A percentile compares a stretch with the other conserved stretches of the same genome.
These are phyloP conservation scores for Tinospora cordifolia DNA, from an alignment of 164 flowering plant genomes.

Conservation along the genomic window DNA sequence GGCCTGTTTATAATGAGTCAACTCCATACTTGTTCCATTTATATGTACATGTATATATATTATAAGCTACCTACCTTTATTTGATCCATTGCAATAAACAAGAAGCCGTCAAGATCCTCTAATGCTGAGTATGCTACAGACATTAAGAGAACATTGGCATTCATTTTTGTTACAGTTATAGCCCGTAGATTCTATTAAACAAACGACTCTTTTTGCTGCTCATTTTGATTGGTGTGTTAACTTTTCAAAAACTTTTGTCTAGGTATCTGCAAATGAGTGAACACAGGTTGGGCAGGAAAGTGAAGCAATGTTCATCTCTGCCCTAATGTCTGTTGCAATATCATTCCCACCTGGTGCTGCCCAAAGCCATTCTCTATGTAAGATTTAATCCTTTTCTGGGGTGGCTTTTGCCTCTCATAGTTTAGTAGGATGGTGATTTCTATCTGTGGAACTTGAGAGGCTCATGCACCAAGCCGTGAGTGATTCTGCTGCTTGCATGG, in stretches of 20 bases:
- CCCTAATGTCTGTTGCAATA: background rate
- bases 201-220: background rate
- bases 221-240: background rate
- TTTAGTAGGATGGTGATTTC: background rate
- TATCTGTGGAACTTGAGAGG: background rate
- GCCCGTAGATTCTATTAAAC: background rate
- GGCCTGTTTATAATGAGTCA: slow-evolving; percentile 17
- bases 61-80: background rate
- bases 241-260: background rate
- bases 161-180: too few species aligned
- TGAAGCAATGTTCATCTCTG: background rate
- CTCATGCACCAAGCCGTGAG: background rate
- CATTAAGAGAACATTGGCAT: background rate
- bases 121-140: too few species aligned
- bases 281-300: slow-evolving; percentile 2
- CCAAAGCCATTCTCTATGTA: background rate
- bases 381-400: background rate
- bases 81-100: too few species aligned
- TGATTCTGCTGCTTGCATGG: slow-evolving; percentile 7
- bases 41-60: background rate
- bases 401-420: slow-evolving; percentile 1
- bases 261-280: slow-evolving; percentile 4
- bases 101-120: too few species aligned
- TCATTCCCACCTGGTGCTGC: slow-evolving; percentile 2
- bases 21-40: background rate